Conservation (phyloP, 768 basidiomycete species). For the Russula brevipes region DNA sequence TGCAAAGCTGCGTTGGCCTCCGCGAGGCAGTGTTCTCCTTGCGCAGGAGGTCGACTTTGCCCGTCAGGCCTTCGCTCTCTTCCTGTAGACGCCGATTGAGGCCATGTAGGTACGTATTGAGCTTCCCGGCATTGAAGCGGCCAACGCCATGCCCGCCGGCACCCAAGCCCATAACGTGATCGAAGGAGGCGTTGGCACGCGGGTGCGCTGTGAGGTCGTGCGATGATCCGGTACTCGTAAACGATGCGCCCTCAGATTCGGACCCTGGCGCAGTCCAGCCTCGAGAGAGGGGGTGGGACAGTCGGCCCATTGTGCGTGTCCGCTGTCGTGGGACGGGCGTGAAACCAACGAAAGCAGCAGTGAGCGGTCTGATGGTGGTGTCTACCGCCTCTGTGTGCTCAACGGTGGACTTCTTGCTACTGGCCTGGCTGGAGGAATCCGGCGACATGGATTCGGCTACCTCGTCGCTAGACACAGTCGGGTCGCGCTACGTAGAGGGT, state of each 20-base stretch:
- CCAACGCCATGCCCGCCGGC: slow-evolving; percentile 62
- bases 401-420: slow-evolving; percentile 35
- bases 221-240: slow-evolving; percentile 79
- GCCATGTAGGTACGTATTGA: slow-evolving; percentile 82
- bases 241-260: slow-evolving; percentile 47
- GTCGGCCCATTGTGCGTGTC: slow-evolving; percentile 36
- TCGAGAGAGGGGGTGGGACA: slow-evolving; percentile 66
- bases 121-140: slow-evolving; percentile 77
- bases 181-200: slow-evolving; percentile 83
- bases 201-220: slow-evolving; percentile 79
- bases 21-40: slow-evolving; percentile 28
- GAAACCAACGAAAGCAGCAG: slow-evolving; percentile 54
- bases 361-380: slow-evolving; percentile 35
- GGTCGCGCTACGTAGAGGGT: slow-evolving; percentile 37
- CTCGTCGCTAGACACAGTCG: not conserved
- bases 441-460: slow-evolving; percentile 15
- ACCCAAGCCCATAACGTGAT: slow-evolving; percentile 73
- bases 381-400: slow-evolving; percentile 29
- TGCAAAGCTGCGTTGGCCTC: slow-evolving; percentile 20
- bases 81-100: slow-evolving; percentile 78
- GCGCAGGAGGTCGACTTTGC: slow-evolving; percentile 53
- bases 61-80: slow-evolving; percentile 69
- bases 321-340: slow-evolving; percentile 56
- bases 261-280: slow-evolving; percentile 31
- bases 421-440: slow-evolving; percentile 28